These are phyloP conservation scores for Xylariaceae sp. DNA, from an alignment of 2,329 filamentous ascomycete genomes.

Conservation along the genomic window DNA sequence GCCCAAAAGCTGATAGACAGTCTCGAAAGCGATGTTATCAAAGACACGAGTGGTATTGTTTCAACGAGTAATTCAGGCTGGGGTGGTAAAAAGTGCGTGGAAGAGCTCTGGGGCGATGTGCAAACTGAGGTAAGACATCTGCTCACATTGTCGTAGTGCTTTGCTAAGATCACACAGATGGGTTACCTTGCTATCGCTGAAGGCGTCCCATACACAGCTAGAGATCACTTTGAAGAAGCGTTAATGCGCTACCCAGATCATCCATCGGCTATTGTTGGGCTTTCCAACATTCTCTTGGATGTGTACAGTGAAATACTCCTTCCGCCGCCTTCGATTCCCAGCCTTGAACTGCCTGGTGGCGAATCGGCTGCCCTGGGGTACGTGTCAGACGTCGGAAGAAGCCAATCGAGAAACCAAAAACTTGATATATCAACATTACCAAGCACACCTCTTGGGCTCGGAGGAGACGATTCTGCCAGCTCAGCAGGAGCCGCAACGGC, in stretches of 20 bases:
- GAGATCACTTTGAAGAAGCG: slow-evolving; percentile 76
- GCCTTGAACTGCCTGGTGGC: slow-evolving; percentile 28
- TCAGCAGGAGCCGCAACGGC: slow-evolving; percentile 8
- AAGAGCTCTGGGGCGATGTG: slow-evolving; percentile 81
- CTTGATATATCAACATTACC: slow-evolving; percentile 29
- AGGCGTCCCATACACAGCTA: slow-evolving; percentile 61
- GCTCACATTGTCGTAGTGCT: slow-evolving; percentile 1
- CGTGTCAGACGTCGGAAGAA: slow-evolving; percentile 6
- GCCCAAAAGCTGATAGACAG: slow-evolving; percentile 70
- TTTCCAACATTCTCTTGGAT: slow-evolving; percentile 83
- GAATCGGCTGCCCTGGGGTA: slow-evolving; percentile 15
- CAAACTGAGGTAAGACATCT: slow-evolving; percentile 65
- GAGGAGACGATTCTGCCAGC: slow-evolving; percentile 14
- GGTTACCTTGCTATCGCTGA: slow-evolving; percentile 63
- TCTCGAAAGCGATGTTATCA: slow-evolving; percentile 64
- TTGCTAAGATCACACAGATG: slow-evolving; percentile 44
- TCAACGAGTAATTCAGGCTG: slow-evolving; percentile 64
- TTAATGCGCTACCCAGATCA: slow-evolving; percentile 78
- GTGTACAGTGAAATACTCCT: slow-evolving; percentile 69
- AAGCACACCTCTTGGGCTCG: slow-evolving; percentile 44
- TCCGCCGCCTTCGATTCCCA: slow-evolving; percentile 50
- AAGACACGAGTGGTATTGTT: slow-evolving; percentile 58
- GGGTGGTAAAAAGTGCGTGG: slow-evolving; percentile 76
- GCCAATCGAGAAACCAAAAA: slow-evolving; percentile 4
- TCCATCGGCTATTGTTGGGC: slow-evolving; percentile 69